phyloP scores from a whole-genome alignment of 768 basidiomycete species.

The Leucocoprinus sp. region DNA sequence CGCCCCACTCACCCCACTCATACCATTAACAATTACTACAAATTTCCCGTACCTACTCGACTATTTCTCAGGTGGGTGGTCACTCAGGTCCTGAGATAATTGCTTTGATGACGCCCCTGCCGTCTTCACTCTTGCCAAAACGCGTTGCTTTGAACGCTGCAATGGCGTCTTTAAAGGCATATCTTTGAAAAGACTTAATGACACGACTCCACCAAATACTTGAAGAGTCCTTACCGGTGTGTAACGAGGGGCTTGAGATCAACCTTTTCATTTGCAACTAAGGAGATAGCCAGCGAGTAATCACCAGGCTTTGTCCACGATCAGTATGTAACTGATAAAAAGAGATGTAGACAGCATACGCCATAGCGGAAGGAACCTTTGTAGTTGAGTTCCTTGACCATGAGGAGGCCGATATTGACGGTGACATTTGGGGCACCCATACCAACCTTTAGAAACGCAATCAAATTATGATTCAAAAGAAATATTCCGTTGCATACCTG shows the following conservation, averaged over 20 bases:
- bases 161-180: slow-evolving; percentile 67
- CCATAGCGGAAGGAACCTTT: slow-evolving; percentile 93
- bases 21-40: too few relatives aligned
- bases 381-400: slow-evolving; percentile 71
- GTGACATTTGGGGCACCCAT: slow-evolving; percentile 75
- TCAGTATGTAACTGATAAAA: slow-evolving; percentile 2
- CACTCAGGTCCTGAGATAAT: slow-evolving; percentile 75
- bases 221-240: slow-evolving; percentile 49
- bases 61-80: too few relatives aligned
- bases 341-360: slow-evolving; percentile 29
- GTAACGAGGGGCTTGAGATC: slow-evolving; percentile 86
- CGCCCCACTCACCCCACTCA: too few relatives aligned
- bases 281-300: slow-evolving; percentile 77
- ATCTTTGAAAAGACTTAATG: slow-evolving; percentile 32
- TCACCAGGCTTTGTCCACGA: slow-evolving; percentile 55
- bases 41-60: too few relatives aligned
- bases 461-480: background rate
- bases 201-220: background rate
- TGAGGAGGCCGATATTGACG: slow-evolving; percentile 62
- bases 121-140: slow-evolving; percentile 75
- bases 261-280: slow-evolving; percentile 75
- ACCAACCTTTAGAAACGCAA: slow-evolving; percentile 49
- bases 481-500: slow-evolving; percentile 35
- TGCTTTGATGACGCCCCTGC: slow-evolving; percentile 82
- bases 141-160: slow-evolving; percentile 79